Conservation (phyloP, 2,329 filamentous ascomycete species). For the Fusarium bulbicola region DNA sequence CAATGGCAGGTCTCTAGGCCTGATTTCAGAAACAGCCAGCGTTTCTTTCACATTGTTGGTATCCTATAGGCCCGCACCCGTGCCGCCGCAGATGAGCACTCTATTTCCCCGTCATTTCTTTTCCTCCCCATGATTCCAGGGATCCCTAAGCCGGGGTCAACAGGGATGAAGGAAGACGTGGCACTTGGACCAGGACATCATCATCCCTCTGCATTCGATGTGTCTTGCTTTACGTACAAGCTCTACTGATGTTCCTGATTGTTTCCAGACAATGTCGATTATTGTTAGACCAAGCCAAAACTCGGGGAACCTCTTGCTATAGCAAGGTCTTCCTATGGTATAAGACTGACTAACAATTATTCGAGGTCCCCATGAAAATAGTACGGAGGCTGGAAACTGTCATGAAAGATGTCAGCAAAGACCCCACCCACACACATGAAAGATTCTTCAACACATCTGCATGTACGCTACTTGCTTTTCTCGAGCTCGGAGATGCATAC, state of each 20-base stretch:
- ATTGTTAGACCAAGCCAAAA: too few species aligned
- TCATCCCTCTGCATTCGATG: not conserved
- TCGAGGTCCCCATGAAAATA: not conserved
- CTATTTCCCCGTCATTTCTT: constrained; percentile 21
- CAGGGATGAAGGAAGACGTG: constrained; percentile 21
- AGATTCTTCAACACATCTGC: constrained; percentile 7
- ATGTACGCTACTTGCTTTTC: not conserved
- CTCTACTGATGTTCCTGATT: not conserved
- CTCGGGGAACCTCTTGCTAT: too few species aligned
- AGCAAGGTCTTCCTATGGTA: too few species aligned
- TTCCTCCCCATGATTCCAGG: constrained; percentile 1
- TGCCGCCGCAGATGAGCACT: constrained; percentile 5
- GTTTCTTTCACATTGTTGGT: constrained; percentile 11
- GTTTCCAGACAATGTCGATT: not conserved
- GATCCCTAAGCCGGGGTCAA: not conserved
- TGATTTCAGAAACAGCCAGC: constrained; percentile 10
- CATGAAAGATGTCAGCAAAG: not conserved
- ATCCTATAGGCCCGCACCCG: not conserved
- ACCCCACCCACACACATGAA: not conserved
- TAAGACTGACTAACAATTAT: not conserved
- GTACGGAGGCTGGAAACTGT: not conserved
- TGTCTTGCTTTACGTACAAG: constrained; percentile 22
- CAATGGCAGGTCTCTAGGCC: not conserved
- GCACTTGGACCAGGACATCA: constrained; percentile 4
- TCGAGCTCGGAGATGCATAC: not conserved